phyloP scores from a whole-genome alignment of 805 yeast genomes.

The Saccharomycopsis capsularis region DNA sequence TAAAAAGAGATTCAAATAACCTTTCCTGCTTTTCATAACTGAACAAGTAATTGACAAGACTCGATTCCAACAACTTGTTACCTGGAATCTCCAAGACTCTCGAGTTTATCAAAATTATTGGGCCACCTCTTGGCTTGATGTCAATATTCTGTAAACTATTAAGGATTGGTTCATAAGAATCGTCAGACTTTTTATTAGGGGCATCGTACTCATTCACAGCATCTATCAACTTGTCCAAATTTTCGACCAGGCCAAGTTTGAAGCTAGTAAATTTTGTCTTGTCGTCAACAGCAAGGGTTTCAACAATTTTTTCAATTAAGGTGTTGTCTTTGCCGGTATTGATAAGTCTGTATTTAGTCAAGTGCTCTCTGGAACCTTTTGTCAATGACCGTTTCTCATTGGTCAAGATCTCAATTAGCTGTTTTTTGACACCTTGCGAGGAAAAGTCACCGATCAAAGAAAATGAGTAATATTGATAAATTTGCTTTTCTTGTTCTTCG shows the following conservation, averaged over 20 bases:
- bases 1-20: constrained; percentile 29
- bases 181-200: constrained; percentile 1
- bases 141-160: constrained; percentile 14
- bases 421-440: constrained; percentile 32
- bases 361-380: constrained; percentile 24
- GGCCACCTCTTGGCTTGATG: neutral
- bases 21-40: constrained; percentile 44
- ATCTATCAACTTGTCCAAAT: neutral
- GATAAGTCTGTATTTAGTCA: constrained; percentile 36
- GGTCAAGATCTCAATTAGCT: constrained; percentile 35
- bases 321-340: constrained; percentile 25
- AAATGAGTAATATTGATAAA: constrained; percentile 25
- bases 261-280: too few species aligned
- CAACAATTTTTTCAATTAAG: constrained; percentile 20
- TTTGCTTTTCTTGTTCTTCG: constrained; percentile 19
- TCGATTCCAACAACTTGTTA: constrained; percentile 24
- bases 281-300: neutral
- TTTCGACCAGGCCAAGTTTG: too few species aligned
- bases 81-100: constrained; percentile 37
- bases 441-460: constrained; percentile 55
- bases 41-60: constrained; percentile 31
- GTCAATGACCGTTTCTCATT: constrained; percentile 12
- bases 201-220: neutral
- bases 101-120: constrained; percentile 43
- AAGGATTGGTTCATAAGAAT: constrained; percentile 21